These are phyloP conservation scores for Hypoxylon trugodes DNA, from an alignment of 495 filamentous ascomycete species.

Conservation along the genomic window DNA sequence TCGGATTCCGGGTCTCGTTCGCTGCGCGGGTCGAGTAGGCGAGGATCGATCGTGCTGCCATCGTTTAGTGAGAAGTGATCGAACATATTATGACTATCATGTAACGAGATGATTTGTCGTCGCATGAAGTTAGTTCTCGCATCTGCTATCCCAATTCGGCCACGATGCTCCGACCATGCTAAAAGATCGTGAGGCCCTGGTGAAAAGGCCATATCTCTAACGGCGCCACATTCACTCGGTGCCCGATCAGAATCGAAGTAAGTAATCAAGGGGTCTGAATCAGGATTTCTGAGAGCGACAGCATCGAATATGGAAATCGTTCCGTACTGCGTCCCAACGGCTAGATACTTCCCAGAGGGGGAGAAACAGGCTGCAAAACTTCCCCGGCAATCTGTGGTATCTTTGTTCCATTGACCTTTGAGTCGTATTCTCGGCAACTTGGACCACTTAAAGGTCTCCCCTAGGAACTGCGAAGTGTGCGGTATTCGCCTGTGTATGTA, in stretches of 20 bases:
- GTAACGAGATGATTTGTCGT: slow-evolving; percentile 75
- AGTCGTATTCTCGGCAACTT: slow-evolving; percentile 54
- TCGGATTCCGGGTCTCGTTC: slow-evolving; percentile 46
- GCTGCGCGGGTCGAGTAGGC: slow-evolving; percentile 52
- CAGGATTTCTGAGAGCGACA: slow-evolving; percentile 45
- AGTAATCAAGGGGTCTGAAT: slow-evolving; percentile 51
- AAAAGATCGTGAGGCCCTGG: slow-evolving; percentile 91
- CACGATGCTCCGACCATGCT: slow-evolving; percentile 91
- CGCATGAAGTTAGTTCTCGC: slow-evolving; percentile 77
- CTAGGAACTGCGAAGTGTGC: slow-evolving; percentile 45
- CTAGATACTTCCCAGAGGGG: slow-evolving; percentile 58
- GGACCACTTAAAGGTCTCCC: slow-evolving; percentile 50
- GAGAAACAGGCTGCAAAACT: slow-evolving; percentile 66
- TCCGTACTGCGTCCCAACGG: slow-evolving; percentile 66
- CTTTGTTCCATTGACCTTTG: slow-evolving; percentile 56
- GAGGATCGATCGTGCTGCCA: slow-evolving; percentile 58
- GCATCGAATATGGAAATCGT: slow-evolving; percentile 62
- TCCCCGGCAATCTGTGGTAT: slow-evolving; percentile 57
- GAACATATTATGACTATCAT: slow-evolving; percentile 66
- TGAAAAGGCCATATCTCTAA: slow-evolving; percentile 90
- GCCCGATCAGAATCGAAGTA: slow-evolving; percentile 66
- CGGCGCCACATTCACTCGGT: slow-evolving; percentile 71
- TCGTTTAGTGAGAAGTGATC: slow-evolving; percentile 56
- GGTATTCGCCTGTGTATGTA: slow-evolving; percentile 74
- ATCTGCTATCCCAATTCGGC: slow-evolving; percentile 84